Base-by-base conservation (phyloP, 768 basidiomycete genomes). In the Dacryopinax spathularia region DNA sequence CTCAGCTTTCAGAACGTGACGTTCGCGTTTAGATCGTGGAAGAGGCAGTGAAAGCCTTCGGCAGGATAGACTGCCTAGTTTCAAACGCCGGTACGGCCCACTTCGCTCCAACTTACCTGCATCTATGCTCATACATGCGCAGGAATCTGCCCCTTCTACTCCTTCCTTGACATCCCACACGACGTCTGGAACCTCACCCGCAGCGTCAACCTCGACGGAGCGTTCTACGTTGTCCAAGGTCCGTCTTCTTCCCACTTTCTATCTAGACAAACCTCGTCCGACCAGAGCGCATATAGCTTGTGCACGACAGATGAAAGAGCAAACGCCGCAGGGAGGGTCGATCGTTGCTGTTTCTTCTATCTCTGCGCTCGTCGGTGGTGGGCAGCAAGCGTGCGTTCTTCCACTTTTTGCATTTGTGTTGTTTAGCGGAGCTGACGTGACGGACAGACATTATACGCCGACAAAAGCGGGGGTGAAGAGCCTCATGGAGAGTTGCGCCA, bases 261-360 rank as follows among this genome's bases (percentile, higher is more conserved):
- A n/a, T n/a, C n/a, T n/a, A n/a, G n/a, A n/a, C 27, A 60, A 10
- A 44, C 29, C 35, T 1, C 1, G 20, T 48, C 59, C 10, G n/a
- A 10, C n/a, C 36, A 20, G 60, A n/a, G 59, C 66, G 62, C 64
- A 61, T 22, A 67, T 66, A 83, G 86, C 85, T 16, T 82, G 84
- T 1, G 86, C 86, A 9, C 85, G 84, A 65, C 85, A 86, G 70
- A 89, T 89, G 88, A 82, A 82, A 66, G 73, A 67, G 16, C 88
- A 88, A 68, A 75, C 71, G 6, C 86, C 86, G 1, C 83, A 83
- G 70, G 86, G 87, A 2, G 88, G 88, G 2, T 81, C 84, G 2
- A 87, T 89, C 69, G 83, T 89, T 36, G 86, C 82, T 22, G 82
- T 89, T 29, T 86, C 86, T 12, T 86, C 84, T n/a, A 88, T 89